Evolutionary conservation across 805 yeast species (phyloP).

Genomic region (Schizosaccharomyces octosporus): DNA sequence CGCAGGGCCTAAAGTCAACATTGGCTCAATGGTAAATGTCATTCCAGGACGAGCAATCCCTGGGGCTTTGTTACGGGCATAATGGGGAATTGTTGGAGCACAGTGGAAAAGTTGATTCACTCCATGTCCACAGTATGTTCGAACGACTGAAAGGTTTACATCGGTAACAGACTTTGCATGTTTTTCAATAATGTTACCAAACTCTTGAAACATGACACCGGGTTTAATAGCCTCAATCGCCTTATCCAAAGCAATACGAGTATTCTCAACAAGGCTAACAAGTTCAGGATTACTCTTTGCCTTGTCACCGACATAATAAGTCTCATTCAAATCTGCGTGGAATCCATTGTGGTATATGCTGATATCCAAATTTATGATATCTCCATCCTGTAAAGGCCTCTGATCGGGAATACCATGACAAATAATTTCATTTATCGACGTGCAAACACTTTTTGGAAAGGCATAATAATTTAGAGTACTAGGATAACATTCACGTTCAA

Average conservation of each 20-base stretch:
- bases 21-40: conserved; percentile 93
- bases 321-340: conserved; percentile 88
- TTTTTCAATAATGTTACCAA: conserved; percentile 71
- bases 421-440: conserved; percentile 80
- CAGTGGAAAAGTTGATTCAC: conserved; percentile 68
- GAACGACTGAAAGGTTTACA: conserved; percentile 62
- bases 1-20: conserved; percentile 69
- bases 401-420: conserved; percentile 96
- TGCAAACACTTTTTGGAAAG: conserved; percentile 78
- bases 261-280: conserved; percentile 76
- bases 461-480: conserved; percentile 85
- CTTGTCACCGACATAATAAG: conserved; percentile 85
- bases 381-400: conserved; percentile 72
- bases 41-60: conserved; percentile 91
- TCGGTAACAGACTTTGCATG: conserved; percentile 33
- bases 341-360: conserved; percentile 64
- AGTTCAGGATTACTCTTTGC: conserved; percentile 54
- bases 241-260: conserved; percentile 63
- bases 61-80: conserved; percentile 73
- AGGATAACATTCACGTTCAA: conserved; percentile 77
- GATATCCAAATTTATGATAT: conserved; percentile 76
- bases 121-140: conserved; percentile 87
- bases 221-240: conserved; percentile 79
- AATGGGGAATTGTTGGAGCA: conserved; percentile 82
- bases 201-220: conserved; percentile 61